Conservation (phyloP, 2,329 filamentous ascomycete genomes). For the Hypoxylon sp. region DNA sequence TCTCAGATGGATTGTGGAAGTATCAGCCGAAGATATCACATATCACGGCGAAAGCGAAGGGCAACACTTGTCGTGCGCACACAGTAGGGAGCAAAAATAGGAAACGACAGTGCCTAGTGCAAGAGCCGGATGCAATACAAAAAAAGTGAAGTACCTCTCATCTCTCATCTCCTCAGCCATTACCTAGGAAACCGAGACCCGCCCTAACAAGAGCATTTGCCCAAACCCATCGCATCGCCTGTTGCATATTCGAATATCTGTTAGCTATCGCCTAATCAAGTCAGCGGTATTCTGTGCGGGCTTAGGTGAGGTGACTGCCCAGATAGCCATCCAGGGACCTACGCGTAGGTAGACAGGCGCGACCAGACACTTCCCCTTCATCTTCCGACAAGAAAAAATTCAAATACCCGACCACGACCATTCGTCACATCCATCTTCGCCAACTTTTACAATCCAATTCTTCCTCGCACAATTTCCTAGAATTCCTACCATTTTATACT, state of each 20-base stretch:
- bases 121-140: not conserved
- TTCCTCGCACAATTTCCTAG: constrained; percentile 1
- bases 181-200: not conserved
- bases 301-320: no score
- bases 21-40: not conserved
- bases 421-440: not conserved
- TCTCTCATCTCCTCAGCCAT: not conserved
- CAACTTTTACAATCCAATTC: not conserved
- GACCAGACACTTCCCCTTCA: not conserved
- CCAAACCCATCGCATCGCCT: not conserved
- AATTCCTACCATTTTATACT: not conserved
- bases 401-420: not conserved
- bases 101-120: no score
- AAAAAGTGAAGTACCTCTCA: not conserved
- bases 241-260: not conserved
- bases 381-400: not conserved
- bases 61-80: not conserved
- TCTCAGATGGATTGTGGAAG: not conserved
- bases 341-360: no score
- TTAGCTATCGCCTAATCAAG: not conserved
- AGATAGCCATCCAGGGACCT: no score
- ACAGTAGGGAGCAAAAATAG: not conserved
- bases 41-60: no score
- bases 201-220: not conserved
- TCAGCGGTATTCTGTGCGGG: not conserved